These are phyloP conservation scores for Excoecaria agallocha DNA, from an alignment of 345 rosid genomes.

Conservation along the genomic window DNA sequence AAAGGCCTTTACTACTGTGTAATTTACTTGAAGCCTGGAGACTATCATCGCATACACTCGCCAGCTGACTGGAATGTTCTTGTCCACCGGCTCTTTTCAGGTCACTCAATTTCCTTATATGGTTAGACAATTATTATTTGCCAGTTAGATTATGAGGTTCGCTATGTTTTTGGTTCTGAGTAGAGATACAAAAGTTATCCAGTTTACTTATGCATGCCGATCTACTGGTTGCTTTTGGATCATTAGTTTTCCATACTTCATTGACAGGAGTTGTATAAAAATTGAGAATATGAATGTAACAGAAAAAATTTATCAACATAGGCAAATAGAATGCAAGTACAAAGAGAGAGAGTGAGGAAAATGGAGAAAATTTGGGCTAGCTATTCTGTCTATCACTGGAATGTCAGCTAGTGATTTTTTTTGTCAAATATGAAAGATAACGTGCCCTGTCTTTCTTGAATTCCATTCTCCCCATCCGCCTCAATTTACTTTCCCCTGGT, in stretches of 20 bases:
- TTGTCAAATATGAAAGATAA: not conserved
- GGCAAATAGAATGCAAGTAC: not conserved
- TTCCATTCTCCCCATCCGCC: not conserved
- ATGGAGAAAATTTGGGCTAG: constrained; percentile 4
- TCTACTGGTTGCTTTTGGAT: not conserved
- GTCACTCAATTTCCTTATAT: constrained; percentile 28
- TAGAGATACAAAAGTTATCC: not conserved
- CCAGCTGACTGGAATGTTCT: constrained; percentile 86
- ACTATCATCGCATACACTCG: constrained; percentile 91
- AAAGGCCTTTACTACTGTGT: constrained; percentile 89
- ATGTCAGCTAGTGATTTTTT: not conserved
- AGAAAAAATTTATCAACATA: not conserved
- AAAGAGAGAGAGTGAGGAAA: not conserved
- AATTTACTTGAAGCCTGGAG: constrained; percentile 86
- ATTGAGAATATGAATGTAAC: not conserved
- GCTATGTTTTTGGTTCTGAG: not conserved
- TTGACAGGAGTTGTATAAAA: not conserved
- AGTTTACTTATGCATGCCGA: not conserved
- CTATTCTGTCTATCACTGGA: not conserved
- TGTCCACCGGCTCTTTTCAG: constrained; percentile 87
- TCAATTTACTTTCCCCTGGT: not conserved
- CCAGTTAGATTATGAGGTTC: not conserved
- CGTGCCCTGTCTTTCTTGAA: not conserved
- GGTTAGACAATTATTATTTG: not conserved
- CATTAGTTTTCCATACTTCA: constrained; percentile 1